Evolutionary conservation across 23 red algal genomes (phyloP).

Genomic region (Cyanidiococcus yangmingshanensis): DNA sequence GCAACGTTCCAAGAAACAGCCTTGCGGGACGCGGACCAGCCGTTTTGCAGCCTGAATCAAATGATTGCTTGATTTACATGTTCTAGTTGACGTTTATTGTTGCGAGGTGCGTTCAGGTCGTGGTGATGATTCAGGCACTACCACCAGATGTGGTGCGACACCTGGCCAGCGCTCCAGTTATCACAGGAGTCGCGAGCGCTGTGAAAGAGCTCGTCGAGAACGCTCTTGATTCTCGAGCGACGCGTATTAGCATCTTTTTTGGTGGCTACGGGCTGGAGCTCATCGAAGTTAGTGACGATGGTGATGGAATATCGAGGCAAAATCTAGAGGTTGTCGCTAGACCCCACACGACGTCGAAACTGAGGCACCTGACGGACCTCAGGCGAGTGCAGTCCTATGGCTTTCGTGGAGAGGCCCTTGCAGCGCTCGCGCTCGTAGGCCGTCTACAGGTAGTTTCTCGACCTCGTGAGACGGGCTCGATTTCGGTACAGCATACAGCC

Average conservation of each 20-base stretch:
- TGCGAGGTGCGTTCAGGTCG: no score
- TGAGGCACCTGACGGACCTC: constrained; percentile 16
- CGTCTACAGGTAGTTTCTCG: constrained; percentile 40
- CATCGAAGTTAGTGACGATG: constrained; percentile 81
- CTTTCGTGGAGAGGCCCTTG: constrained; percentile 87
- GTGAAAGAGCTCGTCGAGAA: constrained; percentile 95
- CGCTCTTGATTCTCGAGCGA: constrained; percentile 63
- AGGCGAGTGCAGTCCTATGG: constrained; percentile 43
- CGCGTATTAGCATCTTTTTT: constrained; percentile 48
- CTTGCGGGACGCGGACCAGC: no score
- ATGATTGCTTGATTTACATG: no score
- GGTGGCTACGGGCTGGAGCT: constrained; percentile 26
- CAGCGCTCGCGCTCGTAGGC: constrained; percentile 43
- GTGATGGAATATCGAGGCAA: constrained; percentile 36
- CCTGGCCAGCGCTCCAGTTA: constrained; percentile 4
- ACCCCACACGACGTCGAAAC: constrained; percentile 65
- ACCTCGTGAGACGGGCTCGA: constrained; percentile 15
- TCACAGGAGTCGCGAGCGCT: constrained; percentile 43
- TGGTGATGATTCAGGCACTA: background rate
- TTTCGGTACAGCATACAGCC: background rate
- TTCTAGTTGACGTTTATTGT: no score
- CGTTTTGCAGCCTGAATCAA: no score
- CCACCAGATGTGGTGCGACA: background rate
- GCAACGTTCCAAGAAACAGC: no score
- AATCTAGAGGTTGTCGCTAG: constrained; percentile 37